A percentile compares a stretch with the other conserved stretches of the same genome.
Evolutionary conservation across 768 basidiomycete species (phyloP).

Genomic region (Leccinum uliginosum): DNA sequence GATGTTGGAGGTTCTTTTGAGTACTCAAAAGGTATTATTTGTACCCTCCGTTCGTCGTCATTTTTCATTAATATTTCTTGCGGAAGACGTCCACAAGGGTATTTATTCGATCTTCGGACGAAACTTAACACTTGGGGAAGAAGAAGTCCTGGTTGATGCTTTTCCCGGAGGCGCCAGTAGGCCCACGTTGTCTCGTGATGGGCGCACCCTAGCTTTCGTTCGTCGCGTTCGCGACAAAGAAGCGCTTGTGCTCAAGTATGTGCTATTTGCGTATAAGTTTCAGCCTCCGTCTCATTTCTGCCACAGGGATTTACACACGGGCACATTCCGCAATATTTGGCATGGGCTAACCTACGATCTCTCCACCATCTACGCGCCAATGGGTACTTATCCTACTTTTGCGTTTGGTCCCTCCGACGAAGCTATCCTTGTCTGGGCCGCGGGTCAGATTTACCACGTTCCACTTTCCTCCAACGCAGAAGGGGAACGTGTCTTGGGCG

Average conservation of each 20-base stretch:
- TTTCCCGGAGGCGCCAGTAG: conserved; percentile 70
- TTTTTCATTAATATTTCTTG: background rate
- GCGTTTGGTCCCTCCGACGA: conserved; percentile 41
- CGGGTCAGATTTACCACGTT: conserved; percentile 62
- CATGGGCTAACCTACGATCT: conserved; percentile 68
- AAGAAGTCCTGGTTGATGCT: conserved; percentile 49
- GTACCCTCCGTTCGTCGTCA: background rate
- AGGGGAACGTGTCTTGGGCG: conserved; percentile 46
- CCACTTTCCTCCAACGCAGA: conserved; percentile 37
- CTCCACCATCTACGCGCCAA: conserved; percentile 60
- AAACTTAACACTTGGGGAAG: conserved; percentile 54
- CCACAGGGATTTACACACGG: conserved; percentile 59
- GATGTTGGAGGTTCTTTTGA: conserved; percentile 44
- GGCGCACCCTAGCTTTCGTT: conserved; percentile 69
- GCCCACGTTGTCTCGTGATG: conserved; percentile 66
- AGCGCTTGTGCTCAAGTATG: conserved; percentile 66
- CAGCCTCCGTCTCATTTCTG: background rate
- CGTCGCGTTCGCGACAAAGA: conserved; percentile 70
- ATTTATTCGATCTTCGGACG: conserved; percentile 69
- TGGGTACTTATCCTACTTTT: conserved; percentile 78
- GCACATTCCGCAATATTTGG: conserved; percentile 62
- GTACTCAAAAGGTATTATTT: conserved; percentile 59
- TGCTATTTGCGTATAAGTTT: background rate
- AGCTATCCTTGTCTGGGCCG: conserved; percentile 65
- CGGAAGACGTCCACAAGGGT: conserved; percentile 60